These are phyloP conservation scores for rapeseed (Brassica napus) DNA, from an alignment of 345 rosid genomes.

Conservation along the genomic window Da-Ae NC_063439.1:7435501-7436000, in stretches of 20 bases:
- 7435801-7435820: not conserved
- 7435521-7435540: not conserved
- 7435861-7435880: not conserved
- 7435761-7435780: not conserved
- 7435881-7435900: not conserved
- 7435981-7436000: slow-evolving; percentile 62
- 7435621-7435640: slow-evolving; percentile 68
- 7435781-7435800: not conserved
- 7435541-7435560: not conserved
- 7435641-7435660: slow-evolving; percentile 62
- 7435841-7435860: not conserved
- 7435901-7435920: not conserved
- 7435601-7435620: slow-evolving; percentile 86
- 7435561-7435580: not conserved
- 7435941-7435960: not conserved
- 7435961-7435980: slow-evolving; percentile 40
- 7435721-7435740: not conserved
- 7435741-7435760: not conserved
- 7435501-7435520: slow-evolving; percentile 50
- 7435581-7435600: slow-evolving; percentile 70
- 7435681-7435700: not conserved
- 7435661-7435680: slow-evolving; percentile 42
- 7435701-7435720: slow-evolving; percentile 9
- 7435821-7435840: slow-evolving; percentile 5
- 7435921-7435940: slow-evolving; percentile 2